A percentile compares a stretch with the other conserved stretches of the same genome.
Evolutionary conservation across 495 filamentous ascomycete species (phyloP).

Genomic region (Entonaema liquescens): DNA sequence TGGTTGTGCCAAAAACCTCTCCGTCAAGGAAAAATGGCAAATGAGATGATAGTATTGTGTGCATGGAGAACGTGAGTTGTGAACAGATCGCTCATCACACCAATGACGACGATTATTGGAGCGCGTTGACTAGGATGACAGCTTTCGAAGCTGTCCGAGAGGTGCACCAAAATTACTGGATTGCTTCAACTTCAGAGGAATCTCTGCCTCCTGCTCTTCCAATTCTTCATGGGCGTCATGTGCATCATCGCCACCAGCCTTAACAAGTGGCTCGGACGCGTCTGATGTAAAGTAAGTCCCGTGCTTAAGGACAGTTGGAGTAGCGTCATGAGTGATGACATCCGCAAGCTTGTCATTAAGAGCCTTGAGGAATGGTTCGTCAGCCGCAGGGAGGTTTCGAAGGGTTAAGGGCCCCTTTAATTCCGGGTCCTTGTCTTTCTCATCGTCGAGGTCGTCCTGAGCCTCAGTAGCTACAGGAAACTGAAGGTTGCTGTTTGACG

Average conservation of each 20-base stretch:
- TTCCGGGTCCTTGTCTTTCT: conserved; percentile 45
- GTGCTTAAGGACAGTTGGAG: conserved; percentile 53
- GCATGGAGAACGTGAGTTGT: conserved; percentile 12
- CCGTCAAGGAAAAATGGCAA: conserved; percentile 1
- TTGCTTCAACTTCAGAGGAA: conserved; percentile 65
- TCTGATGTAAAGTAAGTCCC: background rate
- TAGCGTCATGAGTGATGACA: conserved; percentile 45
- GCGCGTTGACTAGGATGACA: conserved; percentile 2
- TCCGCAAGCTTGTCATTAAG: conserved; percentile 56
- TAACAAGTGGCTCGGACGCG: background rate
- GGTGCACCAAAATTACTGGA: conserved; percentile 68
- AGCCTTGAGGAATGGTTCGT: conserved; percentile 56
- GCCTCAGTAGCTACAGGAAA: background rate
- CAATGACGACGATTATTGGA: background rate
- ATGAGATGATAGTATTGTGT: background rate
- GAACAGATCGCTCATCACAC: background rate
- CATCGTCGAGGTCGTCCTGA: background rate
- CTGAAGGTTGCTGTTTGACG: background rate
- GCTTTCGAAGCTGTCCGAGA: conserved; percentile 36
- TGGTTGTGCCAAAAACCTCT: background rate
- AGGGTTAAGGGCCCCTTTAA: conserved; percentile 57
- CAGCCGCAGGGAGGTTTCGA: conserved; percentile 55
- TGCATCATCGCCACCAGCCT: conserved; percentile 21
- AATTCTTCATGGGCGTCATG: conserved; percentile 26
- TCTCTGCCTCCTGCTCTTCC: conserved; percentile 55